Conservation (phyloP, 345 rosid species). For the Populus davidiana region DNA sequence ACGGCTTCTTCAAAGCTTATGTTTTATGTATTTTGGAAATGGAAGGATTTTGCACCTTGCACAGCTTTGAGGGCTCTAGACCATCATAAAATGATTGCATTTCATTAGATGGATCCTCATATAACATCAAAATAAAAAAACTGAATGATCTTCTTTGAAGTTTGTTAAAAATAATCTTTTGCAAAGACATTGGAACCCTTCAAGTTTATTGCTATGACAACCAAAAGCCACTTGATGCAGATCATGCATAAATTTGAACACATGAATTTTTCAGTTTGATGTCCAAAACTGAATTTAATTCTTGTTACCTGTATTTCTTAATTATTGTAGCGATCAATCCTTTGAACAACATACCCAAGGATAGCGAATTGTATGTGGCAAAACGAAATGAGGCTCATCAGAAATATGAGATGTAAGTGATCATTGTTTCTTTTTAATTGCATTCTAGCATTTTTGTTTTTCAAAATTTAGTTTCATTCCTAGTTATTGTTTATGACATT, state of each 20-base stretch:
- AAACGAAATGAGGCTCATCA: slow-evolving; percentile 73
- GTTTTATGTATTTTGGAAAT: slow-evolving; percentile 3
- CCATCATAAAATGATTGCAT: not conserved
- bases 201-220: not conserved
- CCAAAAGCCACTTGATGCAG: not conserved
- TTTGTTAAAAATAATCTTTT: not conserved
- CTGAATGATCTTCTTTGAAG: not conserved
- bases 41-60: not conserved
- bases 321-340: slow-evolving; percentile 47
- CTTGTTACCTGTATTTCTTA: not conserved
- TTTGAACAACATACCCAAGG: slow-evolving; percentile 71
- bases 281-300: not conserved
- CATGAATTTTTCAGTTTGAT: not conserved
- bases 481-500: slow-evolving; percentile 9
- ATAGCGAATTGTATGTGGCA: slow-evolving; percentile 62
- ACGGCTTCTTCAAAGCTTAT: slow-evolving; percentile 15
- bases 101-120: not conserved
- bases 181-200: not conserved
- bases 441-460: not conserved
- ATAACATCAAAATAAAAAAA: not conserved
- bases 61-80: not conserved
- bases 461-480: not conserved
- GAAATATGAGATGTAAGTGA: slow-evolving; percentile 77
- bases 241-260: not conserved
- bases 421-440: not conserved